A percentile compares a stretch with the other conserved stretches of the same genome.
Conservation (phyloP, 495 filamentous ascomycete species). For the Neurospora sp. region DNA sequence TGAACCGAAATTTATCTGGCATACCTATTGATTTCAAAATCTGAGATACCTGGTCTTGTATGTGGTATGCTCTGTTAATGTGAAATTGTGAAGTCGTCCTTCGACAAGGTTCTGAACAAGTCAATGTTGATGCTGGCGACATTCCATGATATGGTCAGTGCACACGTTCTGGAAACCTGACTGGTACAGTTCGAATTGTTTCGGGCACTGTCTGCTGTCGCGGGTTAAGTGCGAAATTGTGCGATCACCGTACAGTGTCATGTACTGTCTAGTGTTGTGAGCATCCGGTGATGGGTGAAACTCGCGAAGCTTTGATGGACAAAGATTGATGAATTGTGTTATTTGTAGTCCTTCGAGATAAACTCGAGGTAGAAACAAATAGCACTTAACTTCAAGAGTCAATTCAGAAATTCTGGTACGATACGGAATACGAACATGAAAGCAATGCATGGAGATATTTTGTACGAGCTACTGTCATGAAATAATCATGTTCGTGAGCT, state of each 20-base stretch:
- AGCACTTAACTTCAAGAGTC: too few species aligned
- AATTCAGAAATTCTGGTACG: too few species aligned
- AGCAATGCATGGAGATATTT: neutral
- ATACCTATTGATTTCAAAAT: too few species aligned
- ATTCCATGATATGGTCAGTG: neutral
- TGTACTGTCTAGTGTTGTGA: neutral
- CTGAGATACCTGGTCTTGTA: too few species aligned
- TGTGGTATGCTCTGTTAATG: too few species aligned
- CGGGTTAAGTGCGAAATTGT: too few species aligned
- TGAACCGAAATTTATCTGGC: too few species aligned
- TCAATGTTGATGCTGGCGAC: neutral
- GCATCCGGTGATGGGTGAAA: neutral
- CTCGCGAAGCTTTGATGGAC: too few species aligned
- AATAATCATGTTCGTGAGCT: neutral
- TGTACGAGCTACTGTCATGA: neutral
- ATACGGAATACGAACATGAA: neutral
- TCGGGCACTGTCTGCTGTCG: neutral
- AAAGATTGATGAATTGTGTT: too few species aligned
- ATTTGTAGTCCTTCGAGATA: too few species aligned
- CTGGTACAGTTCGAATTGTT: neutral
- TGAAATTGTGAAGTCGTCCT: neutral
- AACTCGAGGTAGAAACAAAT: too few species aligned
- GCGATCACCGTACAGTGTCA: neutral
- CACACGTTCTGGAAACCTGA: neutral
- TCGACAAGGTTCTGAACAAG: neutral